Evolutionary conservation across 768 basidiomycete genomes (phyloP), one percentile per base, ranked within the genome.

Genomic region (Xerocomellus chrysenteron): DNA sequence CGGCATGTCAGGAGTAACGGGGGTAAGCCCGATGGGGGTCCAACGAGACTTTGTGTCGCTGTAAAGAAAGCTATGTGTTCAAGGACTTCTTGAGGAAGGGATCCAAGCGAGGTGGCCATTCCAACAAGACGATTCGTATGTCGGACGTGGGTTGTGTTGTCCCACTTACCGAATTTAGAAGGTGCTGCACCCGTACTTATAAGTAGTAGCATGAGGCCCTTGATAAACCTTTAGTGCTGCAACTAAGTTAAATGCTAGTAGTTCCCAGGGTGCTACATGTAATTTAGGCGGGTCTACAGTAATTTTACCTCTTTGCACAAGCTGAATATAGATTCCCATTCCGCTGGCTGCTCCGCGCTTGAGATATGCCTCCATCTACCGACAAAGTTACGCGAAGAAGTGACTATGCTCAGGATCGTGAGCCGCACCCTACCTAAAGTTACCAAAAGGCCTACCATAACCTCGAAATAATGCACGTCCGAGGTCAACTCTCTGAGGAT

Each of bases 41-140:
- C 87, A 41, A 84, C 73, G 48, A 80, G 72, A 32, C 54, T 61
- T 5, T 78, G 65, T 4, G 83, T 83, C 9, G 80, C 83, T 40
- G 82, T 72, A 62, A 83, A 84, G 66, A 80, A 85, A 2, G 89
- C 89, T 62, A 95, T 85, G 49, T 85, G 84, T 66, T 93, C 87
- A 44, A 94, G 78, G 39, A 94, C 79, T 71, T 94, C 92, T 57
- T 81, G 82, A 14, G 92, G 92, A 43, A 94, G 72, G 7, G 73
- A 72, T 52, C 76, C 73, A 53, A 90, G 70, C 11, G 68, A 71
- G 37, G 40, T 33, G 45, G 58, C 44, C 60, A 68, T 67, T 4
- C 55, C 30, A 44, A n/a, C 13, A 21, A 7, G 35, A 28, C 4
- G 17, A 37, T 24, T 13, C 11, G 36, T 44, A 21, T 32, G 21